phyloP scores from a whole-genome alignment of 257 asterid species.

The Nicotiana undulata region DNA sequence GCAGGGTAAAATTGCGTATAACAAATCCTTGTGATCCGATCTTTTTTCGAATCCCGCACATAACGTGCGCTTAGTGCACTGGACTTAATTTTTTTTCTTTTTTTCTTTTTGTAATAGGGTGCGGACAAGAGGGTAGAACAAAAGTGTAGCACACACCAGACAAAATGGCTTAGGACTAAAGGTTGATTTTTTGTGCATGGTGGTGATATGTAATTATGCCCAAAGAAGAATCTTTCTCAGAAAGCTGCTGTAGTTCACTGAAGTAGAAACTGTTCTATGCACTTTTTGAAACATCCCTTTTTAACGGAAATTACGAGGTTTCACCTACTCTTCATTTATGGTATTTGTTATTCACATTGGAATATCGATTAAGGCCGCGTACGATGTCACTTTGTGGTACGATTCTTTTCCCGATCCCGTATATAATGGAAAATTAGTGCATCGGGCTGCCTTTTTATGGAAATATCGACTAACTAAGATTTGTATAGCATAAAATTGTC shows the following conservation, averaged over 20 bases:
- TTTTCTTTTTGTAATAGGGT: not conserved
- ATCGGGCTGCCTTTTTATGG: too few species aligned
- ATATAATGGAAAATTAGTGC: too few species aligned
- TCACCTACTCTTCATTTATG: constrained; percentile 17
- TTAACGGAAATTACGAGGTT: constrained; percentile 55
- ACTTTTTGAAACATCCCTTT: constrained; percentile 12
- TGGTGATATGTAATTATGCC: constrained; percentile 18
- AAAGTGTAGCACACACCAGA: constrained; percentile 21
- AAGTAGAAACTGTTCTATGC: not conserved
- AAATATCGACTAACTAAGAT: not conserved
- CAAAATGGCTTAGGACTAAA: constrained; percentile 16
- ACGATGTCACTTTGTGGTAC: too few species aligned
- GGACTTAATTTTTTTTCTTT: too few species aligned
- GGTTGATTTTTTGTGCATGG: constrained; percentile 26
- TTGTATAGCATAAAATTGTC: not conserved
- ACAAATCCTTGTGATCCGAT: accelerated
- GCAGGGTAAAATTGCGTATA: accelerated
- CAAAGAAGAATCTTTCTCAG: not conserved
- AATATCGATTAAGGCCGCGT: too few species aligned
- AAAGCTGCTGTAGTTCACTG: not conserved
- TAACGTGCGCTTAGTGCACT: too few species aligned
- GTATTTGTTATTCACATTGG: too few species aligned
- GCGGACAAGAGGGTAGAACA: constrained; percentile 6
- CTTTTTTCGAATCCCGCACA: accelerated
- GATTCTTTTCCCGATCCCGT: too few species aligned